phyloP scores from a whole-genome alignment of 768 basidiomycete species.

The Mycena vulgaris region DNA sequence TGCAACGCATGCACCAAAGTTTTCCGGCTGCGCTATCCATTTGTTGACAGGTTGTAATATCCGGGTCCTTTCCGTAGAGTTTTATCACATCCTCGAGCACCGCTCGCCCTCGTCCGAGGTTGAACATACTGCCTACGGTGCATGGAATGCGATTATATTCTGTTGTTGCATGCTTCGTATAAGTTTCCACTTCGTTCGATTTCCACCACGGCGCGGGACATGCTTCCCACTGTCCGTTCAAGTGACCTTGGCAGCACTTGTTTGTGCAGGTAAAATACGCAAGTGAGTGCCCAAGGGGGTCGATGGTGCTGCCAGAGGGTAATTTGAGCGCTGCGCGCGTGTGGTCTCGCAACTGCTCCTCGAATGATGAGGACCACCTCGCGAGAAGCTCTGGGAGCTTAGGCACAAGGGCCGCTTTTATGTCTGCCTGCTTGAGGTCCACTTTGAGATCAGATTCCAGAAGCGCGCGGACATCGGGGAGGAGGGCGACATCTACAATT shows the following conservation, averaged over 20 bases:
- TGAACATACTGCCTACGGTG: not conserved
- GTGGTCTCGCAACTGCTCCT: conserved; percentile 6
- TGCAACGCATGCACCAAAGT: conserved; percentile 25
- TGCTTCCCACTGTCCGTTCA: not conserved
- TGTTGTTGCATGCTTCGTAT: not conserved
- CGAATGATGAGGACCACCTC: conserved; percentile 10
- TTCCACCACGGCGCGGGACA: not conserved
- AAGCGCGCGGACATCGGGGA: conserved; percentile 18
- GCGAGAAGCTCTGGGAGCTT: conserved; percentile 10
- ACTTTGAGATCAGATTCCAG: conserved; percentile 14
- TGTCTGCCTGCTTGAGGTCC: not conserved
- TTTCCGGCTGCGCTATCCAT: conserved; percentile 26
- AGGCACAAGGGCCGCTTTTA: not conserved
- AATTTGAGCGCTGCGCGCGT: conserved; percentile 3
- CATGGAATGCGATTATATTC: not conserved
- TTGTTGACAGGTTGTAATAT: conserved; percentile 17
- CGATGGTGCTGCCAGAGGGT: not conserved
- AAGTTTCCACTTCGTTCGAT: not conserved
- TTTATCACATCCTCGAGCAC: conserved; percentile 21
- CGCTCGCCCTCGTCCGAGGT: not conserved
- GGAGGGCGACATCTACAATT: conserved; percentile 12
- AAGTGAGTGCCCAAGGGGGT: conserved; percentile 16
- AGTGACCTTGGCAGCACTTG: conserved; percentile 15
- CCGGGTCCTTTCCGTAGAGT: conserved; percentile 18
- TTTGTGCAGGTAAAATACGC: conserved; percentile 19